Base-by-base conservation (phyloP, 2,329 filamentous ascomycete species). In the Cercospora brassicicola region DNA sequence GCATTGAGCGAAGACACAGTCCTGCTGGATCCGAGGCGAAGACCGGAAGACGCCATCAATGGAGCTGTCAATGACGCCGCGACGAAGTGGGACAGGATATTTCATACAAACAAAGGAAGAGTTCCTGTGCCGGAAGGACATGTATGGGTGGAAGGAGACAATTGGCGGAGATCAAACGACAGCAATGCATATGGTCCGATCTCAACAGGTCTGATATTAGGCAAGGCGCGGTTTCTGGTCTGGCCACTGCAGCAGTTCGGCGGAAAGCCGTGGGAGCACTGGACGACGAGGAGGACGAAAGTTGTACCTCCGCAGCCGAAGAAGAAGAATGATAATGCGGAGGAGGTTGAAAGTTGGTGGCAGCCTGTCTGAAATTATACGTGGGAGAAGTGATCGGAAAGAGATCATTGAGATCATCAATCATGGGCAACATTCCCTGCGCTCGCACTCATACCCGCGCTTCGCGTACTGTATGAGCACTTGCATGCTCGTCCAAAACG, bases 131-230 rank as follows among this genome's bases (percentile, higher is more conserved):
- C 94, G 4, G 85, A 85, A 70, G 93, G 93, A 18, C 94, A 98
- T 82, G 85, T 98, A 30, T 99, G 95, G 95, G 88, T 99, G 0
- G 94, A 98, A 78, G 95, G 95, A 1, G 95, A 99, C 77, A 93
- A 91, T 74, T 86, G 87, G 73, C 85, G 86, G 61, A 87, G 87
- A 74, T 92, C 88, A 65, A 79, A 89, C 68, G 95, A 99, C 81
- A 97, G 93, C 79, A 96, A 97, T 80, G 88, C 88, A 11, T 97
- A 96, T 79, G 95, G 95, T 0, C 93, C 95, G 4, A 78, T 85
- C 53, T 76, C 78, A 69, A 88, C 87, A 71, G 87, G 87, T 64
- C 78, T 98, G 71, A 86, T 98, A 39, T 88, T 89, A 42, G 94
- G 94, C 0, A 89, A 85, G 74, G 88, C 94, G 20, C 87, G 89